Evolutionary conservation across 345 rosid genomes (phyloP), one percentile per base, ranked within the genome.

Genomic region (Populus deltoides): DNA sequence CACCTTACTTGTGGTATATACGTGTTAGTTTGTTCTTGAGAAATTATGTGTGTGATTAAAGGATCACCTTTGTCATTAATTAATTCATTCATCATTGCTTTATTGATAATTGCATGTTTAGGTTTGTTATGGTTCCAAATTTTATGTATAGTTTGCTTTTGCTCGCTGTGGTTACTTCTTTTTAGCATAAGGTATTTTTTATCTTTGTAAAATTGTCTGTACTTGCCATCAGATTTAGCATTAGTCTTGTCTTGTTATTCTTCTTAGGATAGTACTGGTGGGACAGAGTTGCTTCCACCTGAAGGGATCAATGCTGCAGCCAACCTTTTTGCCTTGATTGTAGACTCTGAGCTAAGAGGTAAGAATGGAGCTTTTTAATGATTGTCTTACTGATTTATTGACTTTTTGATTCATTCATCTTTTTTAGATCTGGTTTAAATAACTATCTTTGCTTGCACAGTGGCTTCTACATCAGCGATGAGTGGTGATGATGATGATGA

Each of bases 281-380:
- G 87, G 67, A 88, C 84, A 77, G 76, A 85, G 77, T 79, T 85
- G 69, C 89, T 96, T 85, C 98, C 97, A 79, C 88, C 85, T n/a
- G 99, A 93, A 75, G 99, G 97, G 79, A 86, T 86, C 78, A 85
- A 84, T 79, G 97, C 94, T 81, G 94, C 97, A 38, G 94, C 94
- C 77, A 85, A 77, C 79, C 86, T 96, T 77, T 96, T 96, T 88
- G 74, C 91, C 71, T 81, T 91, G 83, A 96, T 96, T 78, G 88
- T 86, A 72, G 97, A 90, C 78, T 89, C 93, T 77, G 99, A 96
- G 79, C 83, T 96, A 75, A 92, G 86, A 87, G 92, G 99, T 96
- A 78, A 79, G 45, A 41, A 49, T 72, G 3, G 61, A 27, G 47
- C 16, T 76, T 78, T 81, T 47, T 15, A 47, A 69, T 27, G 73